Evolutionary conservation across 192 early-diverging fungal genomes (phyloP), one percentile per base, ranked within the genome.

Genomic region (Funneliformis geosporum): DNA sequence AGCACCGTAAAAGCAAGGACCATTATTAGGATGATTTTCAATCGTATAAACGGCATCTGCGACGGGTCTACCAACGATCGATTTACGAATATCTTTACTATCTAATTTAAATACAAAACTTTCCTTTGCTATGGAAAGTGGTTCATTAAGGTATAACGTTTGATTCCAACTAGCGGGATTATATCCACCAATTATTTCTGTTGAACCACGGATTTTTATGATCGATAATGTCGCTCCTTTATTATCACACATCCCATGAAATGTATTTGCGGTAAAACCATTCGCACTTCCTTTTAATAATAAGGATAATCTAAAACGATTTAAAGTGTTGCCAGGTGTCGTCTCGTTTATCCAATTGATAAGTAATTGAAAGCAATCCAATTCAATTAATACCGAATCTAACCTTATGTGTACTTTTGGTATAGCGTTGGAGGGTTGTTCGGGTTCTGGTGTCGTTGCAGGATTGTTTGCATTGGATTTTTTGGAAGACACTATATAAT

Each of bases 161-260:
- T 5, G 14, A 18, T 68, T 38, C 66, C 66, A 68, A 68, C 16
- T 42, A 11, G 5, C 8, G 12, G 66, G 66, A 68, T 68, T 68
- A 68, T 68, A 68, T 5, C 66, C 66, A 68, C 66, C 66, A 11
- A 68, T 11, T 38, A 68, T 68, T 39, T 68, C 28, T 39, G 14
- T 28, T 11, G 66, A 39, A 40, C 10, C 27, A 18, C 10, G 23
- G 8, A 39, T 33, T 68, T 68, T 68, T 2, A 68, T 38, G 11
- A 68, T 6, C 4, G 33, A 0, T 42, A 68, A 3, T 10, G 66
- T 68, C 11, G 23, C 33, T 18, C 27, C 66, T 68, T 7, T 25
- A 18, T 18, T 18, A 42, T 68, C 66, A 68, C 66, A 68, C 12
- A 39, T 7, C 0, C 14, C 7, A 25, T 38, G 33, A 68, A 68